phyloP scores from a whole-genome alignment of 805 yeast species.

The Candida krabiensis region DNA sequence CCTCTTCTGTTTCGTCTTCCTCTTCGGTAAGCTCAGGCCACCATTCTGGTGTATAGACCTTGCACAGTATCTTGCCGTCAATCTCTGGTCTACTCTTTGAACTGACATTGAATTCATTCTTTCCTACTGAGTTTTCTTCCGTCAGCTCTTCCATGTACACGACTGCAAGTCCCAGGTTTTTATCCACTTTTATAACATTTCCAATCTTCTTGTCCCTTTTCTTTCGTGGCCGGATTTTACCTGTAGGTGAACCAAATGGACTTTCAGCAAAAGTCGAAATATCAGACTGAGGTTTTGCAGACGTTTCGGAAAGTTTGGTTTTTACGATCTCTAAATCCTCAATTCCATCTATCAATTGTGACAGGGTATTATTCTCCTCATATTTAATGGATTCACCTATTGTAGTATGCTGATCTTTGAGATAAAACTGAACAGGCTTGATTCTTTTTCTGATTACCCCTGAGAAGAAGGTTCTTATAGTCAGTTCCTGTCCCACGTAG shows the following conservation, averaged over 20 bases:
- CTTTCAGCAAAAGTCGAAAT: too few relatives aligned
- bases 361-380: conserved; percentile 1
- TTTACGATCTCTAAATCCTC: conserved; percentile 22
- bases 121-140: conserved; percentile 22
- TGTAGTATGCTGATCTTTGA: conserved; percentile 9
- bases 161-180: conserved; percentile 66
- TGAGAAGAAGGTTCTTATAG: conserved; percentile 81
- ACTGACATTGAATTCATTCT: conserved; percentile 20
- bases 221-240: conserved; percentile 19
- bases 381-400: conserved; percentile 1
- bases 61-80: conserved; percentile 39
- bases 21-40: conserved; percentile 54
- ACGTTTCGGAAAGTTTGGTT: neutral
- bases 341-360: neutral
- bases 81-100: conserved; percentile 20
- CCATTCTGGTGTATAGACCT: conserved; percentile 68
- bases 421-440: conserved; percentile 58
- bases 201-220: conserved; percentile 56
- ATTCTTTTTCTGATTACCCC: conserved; percentile 84
- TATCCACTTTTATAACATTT: conserved; percentile 52
- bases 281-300: conserved; percentile 1
- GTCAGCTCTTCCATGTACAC: conserved; percentile 41
- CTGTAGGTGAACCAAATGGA: conserved; percentile 23
- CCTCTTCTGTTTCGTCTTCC: conserved; percentile 14
- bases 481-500: conserved; percentile 93